Evolutionary conservation across 257 asterid species (phyloP), one percentile per base, ranked within the genome.

Genomic region (Cinchona pubescens): DNA sequence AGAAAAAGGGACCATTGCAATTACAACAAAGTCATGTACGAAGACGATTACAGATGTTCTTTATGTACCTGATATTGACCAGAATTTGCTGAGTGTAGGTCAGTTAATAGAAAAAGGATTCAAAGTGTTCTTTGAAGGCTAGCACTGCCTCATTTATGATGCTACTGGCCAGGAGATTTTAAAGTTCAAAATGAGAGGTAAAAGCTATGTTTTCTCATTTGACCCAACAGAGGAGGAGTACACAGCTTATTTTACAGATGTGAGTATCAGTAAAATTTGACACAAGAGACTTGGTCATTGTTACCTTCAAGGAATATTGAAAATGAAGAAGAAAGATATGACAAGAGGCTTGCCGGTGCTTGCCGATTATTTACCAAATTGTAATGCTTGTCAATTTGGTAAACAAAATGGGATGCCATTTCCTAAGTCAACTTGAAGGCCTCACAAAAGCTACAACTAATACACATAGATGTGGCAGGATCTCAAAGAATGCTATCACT

Each of bases 31-130:
- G n/a, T 14, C 18, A 67, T 15, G 5, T 30, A 19, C 5, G 0
- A 29, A 19, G 10, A n/a, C 38, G n/a, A 9, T 18, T 51, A 71
- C 15, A 7, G 3, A 64, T 32, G 6, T 14, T 7, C 37, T 5
- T 63, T 32, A 67, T 71, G 27, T 77, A 42, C n/a, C 55, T 75
- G 43, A 75, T 7, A 53, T 65, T 75, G 79, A 35, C 35, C n/a
- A 64, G 9, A 75, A 63, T 40, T 59, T 77, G 35, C 29, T 48
- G 0, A 69, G 55, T 60, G 40, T 69, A 27, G 64, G 71, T 18
- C 55, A 75, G 0, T 49, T 12, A 40, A 65, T 53, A 5, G 27
- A 53, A 40, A 65, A 75, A 21, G 30, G 55, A 1, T 75, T 75
- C 51, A 75, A 69, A 69, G 18, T 53, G 9, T 3, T 19, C 1